Evolutionary conservation across 2,329 filamentous ascomycete genomes (phyloP).

Genomic region (Penicillium corylophilum): DNA sequence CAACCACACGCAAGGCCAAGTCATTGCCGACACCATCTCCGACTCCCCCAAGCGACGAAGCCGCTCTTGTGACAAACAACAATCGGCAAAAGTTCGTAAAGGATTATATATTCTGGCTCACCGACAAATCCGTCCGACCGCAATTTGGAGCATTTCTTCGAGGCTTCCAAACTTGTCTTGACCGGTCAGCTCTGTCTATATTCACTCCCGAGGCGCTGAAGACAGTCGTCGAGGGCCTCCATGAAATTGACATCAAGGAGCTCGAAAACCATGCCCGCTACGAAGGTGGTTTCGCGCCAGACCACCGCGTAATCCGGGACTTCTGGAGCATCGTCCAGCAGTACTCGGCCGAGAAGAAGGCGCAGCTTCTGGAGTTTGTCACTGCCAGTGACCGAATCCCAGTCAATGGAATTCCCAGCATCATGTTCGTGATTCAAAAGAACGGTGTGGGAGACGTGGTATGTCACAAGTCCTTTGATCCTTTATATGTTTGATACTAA

Average conservation of each 20-base stretch:
- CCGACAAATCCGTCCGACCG: slow-evolving; percentile 70
- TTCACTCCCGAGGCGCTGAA: slow-evolving; percentile 71
- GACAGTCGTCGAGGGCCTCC: slow-evolving; percentile 76
- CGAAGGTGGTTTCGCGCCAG: slow-evolving; percentile 71
- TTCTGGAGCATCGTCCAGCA: slow-evolving; percentile 84
- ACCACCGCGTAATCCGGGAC: slow-evolving; percentile 67
- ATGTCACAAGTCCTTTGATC: slow-evolving; percentile 17
- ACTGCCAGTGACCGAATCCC: slow-evolving; percentile 90
- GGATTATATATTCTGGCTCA: slow-evolving; percentile 83
- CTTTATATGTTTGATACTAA: slow-evolving; percentile 1
- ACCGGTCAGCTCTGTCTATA: slow-evolving; percentile 68
- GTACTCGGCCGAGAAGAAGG: slow-evolving; percentile 63
- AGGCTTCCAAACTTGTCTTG: slow-evolving; percentile 76
- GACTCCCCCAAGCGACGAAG: slow-evolving; percentile 48
- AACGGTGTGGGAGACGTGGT: slow-evolving; percentile 64
- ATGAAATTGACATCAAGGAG: slow-evolving; percentile 73
- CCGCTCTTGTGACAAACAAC: slow-evolving; percentile 72
- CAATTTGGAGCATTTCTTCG: slow-evolving; percentile 78
- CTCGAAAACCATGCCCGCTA: slow-evolving; percentile 73
- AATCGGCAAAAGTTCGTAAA: slow-evolving; percentile 77
- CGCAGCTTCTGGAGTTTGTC: slow-evolving; percentile 84
- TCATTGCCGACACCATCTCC: slow-evolving; percentile 26
- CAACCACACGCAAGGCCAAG: slow-evolving; percentile 12
- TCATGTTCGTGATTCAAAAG: slow-evolving; percentile 80
- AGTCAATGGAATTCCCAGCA: slow-evolving; percentile 75